Percentiles rank a stretch among this genome's conserved stretches.
Evolutionary conservation across 495 filamentous ascomycete genomes (phyloP).

Genomic region (Neurospora africana): DNA sequence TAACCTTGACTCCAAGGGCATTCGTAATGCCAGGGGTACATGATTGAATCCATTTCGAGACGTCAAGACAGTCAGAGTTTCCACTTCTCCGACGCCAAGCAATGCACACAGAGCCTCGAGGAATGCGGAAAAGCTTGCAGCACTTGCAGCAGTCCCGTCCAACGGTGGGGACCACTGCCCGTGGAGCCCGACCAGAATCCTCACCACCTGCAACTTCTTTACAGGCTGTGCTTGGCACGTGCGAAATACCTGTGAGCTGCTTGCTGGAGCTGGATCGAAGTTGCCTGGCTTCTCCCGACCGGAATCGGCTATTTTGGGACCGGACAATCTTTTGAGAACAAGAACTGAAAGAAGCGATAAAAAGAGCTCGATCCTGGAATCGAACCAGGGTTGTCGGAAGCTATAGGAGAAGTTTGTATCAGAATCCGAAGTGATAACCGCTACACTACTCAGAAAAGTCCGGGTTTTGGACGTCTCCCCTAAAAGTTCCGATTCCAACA

Average conservation of each 20-base stretch:
- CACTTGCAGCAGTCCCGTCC: not conserved
- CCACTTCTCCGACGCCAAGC: not conserved
- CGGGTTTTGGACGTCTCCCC: not conserved
- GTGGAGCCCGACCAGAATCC: not conserved
- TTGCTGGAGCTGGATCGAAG: not conserved
- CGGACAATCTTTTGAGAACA: not conserved
- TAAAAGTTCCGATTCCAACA: not conserved
- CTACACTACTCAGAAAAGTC: not conserved
- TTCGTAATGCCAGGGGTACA: not conserved
- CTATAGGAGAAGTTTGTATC: not conserved
- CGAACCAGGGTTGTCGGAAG: conserved; percentile 1
- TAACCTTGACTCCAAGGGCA: not conserved
- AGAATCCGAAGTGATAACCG: conserved; percentile 2
- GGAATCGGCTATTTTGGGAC: not conserved
- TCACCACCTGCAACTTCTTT: not conserved
- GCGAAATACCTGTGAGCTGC: not conserved
- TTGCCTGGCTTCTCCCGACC: not conserved
- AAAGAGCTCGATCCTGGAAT: not conserved
- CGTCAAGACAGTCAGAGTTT: not conserved
- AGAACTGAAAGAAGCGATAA: not conserved
- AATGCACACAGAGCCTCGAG: not conserved
- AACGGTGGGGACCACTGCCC: not conserved
- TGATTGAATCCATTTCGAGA: not conserved
- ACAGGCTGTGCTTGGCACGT: not conserved
- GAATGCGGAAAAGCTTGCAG: not conserved